Conservation (phyloP, 345 rosid genomes). For the Lepidium aucheri region DNA sequence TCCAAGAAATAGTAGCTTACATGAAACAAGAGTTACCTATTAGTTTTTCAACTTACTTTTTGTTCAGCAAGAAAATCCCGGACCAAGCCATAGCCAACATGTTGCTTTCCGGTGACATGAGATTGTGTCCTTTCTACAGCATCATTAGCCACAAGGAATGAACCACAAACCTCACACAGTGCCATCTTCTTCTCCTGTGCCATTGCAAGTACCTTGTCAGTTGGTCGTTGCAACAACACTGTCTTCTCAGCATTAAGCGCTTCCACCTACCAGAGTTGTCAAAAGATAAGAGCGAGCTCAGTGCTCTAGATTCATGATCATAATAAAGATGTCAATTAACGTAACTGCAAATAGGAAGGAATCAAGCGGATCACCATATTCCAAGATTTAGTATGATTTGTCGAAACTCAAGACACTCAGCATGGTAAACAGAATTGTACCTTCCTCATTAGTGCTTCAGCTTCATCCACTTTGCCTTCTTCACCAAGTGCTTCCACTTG, state of each 20-base stretch:
- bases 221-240: slow-evolving; percentile 51
- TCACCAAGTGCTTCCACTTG: slow-evolving; percentile 98
- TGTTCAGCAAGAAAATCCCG: slow-evolving; percentile 75
- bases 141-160: slow-evolving; percentile 94
- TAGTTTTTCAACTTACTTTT: slow-evolving; percentile 42
- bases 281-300: background rate
- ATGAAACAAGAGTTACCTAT: slow-evolving; percentile 3
- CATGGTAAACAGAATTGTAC: slow-evolving; percentile 25
- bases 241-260: slow-evolving; percentile 73
- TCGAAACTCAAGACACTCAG: background rate
- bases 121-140: slow-evolving; percentile 97
- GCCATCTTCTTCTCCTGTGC: slow-evolving; percentile 98
- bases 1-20: background rate
- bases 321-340: background rate
- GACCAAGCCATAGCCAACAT: slow-evolving; percentile 95
- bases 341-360: background rate
- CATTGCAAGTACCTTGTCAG: slow-evolving; percentile 60
- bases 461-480: slow-evolving; percentile 98
- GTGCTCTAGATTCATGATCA: background rate
- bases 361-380: background rate
- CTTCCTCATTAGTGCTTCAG: slow-evolving; percentile 99
- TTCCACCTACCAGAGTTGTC: slow-evolving; percentile 54
- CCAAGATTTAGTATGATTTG: background rate
- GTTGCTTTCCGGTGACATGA: slow-evolving; percentile 94
- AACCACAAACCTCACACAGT: slow-evolving; percentile 93